Evolutionary conservation across 331 rosid species (phyloP), one percentile per base, ranked within the genome.

Genomic region (Cydonia oblonga): DNA sequence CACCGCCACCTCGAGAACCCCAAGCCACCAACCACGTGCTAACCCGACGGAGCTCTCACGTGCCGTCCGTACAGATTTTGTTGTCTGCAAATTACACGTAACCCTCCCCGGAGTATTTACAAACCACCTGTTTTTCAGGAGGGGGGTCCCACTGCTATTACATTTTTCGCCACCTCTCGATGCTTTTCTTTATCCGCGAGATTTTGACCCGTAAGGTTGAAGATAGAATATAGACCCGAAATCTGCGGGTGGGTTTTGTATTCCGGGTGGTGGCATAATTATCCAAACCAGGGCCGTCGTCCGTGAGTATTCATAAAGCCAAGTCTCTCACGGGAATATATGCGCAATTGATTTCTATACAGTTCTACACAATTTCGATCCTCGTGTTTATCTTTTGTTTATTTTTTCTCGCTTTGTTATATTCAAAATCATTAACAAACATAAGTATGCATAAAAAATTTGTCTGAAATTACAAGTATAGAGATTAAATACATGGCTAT

Each of bases 21-120:
- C 54, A 49, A 46, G 5, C 35, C 53, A 70, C 40, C 54, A 12
- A 66, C 75, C 83, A 82, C 83, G 86, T 78, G 3, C 9, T 16
- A 20, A 1, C 35, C 49, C 40, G 29, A 70, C 38, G 25, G 25
- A 24, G 38, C 7, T 46, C 28, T 18, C 81, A 65, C 66, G 69
- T 79, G 80, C 59, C 5, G 2, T 35, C 68, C 72, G 78, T 71
- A 80, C 69, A 22, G 46, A 71, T 33, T 12, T 32, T 58, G 20
- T 46, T 25, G 6, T 30, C 70, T 24, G 4, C 46, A 32, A 64
- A 64, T 64, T 64, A 33, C 59, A 38, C 59, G 30, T 29, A 15
- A 25, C 65, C 35, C 75, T 13, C 26, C 25, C 2, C 9, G 2
- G 3, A 6, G 4, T 18, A 18, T 61, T 59, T 19, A 28, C 15